Base-by-base conservation (phyloP, 768 basidiomycete species). In the Lactarius deliciosus region DNA sequence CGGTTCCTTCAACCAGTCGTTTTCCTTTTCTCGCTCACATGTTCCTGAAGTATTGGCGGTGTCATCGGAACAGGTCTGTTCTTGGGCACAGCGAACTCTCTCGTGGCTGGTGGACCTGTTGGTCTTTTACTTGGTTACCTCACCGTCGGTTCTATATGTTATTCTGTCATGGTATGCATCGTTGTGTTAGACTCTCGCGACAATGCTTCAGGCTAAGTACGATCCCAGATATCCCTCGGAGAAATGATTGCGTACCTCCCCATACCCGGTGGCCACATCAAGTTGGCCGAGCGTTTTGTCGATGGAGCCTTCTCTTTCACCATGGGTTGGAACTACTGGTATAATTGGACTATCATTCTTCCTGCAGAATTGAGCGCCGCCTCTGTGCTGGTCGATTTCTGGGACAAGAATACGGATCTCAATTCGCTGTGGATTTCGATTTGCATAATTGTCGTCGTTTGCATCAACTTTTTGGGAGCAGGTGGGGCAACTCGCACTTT, bases 191-290 rank as follows among this genome's bases (percentile, higher is more conserved):
- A 16, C 32, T 9, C 36, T 38, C 11, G 3, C 20, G 36, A 40
- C 22, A 7, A 55, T 18, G 3, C 38, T 45, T 56, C 28, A 47
- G 32, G 41, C 22, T 20, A 5, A 40, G 41, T 64, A 53, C 70
- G 34, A 20, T 55, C 30, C 22, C 72, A 88, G 87, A 76, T 89
- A 65, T 87, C 87, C 2, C 79, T 91, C 43, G 82, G 87, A 18
- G 88, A 89, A 77, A 88, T 90, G 91, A 75, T 92, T 58, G 85
- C 91, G 0, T 92, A 81, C 74, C 81, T 93, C 9, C 92, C 92
- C 0, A 81, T 94, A 64, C 82, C 89, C 32, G 92, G 92, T 66
- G 91, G 85, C 63, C 90, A 92, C 72, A 92, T 93, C 74, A 90
- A 82, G 66, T 76, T 94, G 28, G 87, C 92, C 0, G 91, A 88